Conservation (phyloP, 805 yeast species). For the Candida endomychidarum region DNA sequence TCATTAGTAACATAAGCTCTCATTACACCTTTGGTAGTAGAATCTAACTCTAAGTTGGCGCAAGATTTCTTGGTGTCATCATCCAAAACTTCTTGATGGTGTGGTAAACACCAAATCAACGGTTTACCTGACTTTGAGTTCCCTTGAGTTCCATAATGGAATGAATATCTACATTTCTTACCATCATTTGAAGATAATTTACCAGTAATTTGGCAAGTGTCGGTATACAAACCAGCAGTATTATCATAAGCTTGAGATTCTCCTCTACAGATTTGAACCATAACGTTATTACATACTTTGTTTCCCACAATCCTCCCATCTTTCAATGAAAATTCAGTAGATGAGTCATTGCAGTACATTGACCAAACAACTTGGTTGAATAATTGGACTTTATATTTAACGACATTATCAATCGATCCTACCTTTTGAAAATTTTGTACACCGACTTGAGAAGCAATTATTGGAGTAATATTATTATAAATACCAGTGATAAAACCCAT, state of each 20-base stretch:
- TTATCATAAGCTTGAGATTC: conserved; percentile 33
- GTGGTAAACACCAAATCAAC: conserved; percentile 53
- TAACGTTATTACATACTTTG: conserved; percentile 38
- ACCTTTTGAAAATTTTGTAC: conserved; percentile 47
- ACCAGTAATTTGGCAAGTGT: conserved; percentile 19
- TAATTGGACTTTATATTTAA: conserved; percentile 54
- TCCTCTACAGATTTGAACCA: conserved; percentile 61
- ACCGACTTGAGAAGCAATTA: conserved; percentile 62
- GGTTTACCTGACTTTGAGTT: conserved; percentile 24
- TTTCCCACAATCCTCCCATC: conserved; percentile 47
- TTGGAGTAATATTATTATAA: conserved; percentile 53
- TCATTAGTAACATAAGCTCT: conserved; percentile 41
- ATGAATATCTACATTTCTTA: conserved; percentile 26
- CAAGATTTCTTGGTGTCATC: conserved; percentile 23
- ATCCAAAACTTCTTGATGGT: conserved; percentile 44
- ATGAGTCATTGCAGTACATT: conserved; percentile 47
- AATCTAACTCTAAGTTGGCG: conserved; percentile 41
- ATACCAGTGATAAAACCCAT: conserved; percentile 72
- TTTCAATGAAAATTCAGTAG: conserved; percentile 21
- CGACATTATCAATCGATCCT: conserved; percentile 36
- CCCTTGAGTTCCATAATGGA: conserved; percentile 31
- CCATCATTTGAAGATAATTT: conserved; percentile 17
- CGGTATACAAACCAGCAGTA: conserved; percentile 33
- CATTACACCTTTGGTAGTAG: conserved; percentile 52
- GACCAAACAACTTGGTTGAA: conserved; percentile 66